A percentile compares a stretch with the other conserved stretches of the same genome.
Evolutionary conservation across 306 rosid genomes (phyloP).

Genomic region (Prunus kanzakura): DNA sequence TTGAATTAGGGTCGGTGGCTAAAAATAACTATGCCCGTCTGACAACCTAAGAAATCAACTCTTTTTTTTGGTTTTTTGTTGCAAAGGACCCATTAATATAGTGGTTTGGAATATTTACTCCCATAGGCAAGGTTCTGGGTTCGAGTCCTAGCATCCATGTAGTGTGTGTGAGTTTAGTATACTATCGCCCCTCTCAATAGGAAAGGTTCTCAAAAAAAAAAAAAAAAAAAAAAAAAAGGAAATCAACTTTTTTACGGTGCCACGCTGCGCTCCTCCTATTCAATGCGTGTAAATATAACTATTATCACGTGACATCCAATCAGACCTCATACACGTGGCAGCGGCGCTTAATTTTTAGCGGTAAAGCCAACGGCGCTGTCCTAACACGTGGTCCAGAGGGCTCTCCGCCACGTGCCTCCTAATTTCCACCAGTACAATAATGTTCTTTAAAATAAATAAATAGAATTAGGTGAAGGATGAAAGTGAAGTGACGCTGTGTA

Average conservation of each 20-base stretch:
- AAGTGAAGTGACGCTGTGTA: not conserved
- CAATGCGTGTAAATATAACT: not conserved
- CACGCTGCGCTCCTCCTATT: not conserved
- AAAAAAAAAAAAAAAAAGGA: too few species aligned
- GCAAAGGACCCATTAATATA: too few species aligned
- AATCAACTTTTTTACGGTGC: not conserved
- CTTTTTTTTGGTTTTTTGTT: too few species aligned
- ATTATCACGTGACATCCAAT: not conserved
- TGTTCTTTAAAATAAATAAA: not conserved
- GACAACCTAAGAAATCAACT: not conserved
- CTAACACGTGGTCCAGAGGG: constrained; percentile 1
- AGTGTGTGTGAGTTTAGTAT: too few species aligned
- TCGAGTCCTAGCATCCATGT: too few species aligned
- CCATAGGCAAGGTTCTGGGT: too few species aligned
- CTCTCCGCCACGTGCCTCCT: not conserved
- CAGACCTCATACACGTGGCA: not conserved
- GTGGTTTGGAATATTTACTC: too few species aligned
- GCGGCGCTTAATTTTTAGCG: not conserved
- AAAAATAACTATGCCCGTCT: constrained; percentile 12
- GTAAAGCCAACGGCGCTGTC: not conserved
- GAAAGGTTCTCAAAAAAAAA: too few species aligned
- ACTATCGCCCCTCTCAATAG: too few species aligned
- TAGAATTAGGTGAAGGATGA: not conserved
- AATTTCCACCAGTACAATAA: not conserved
- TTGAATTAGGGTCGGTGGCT: not conserved